Percentiles rank a stretch among this genome's conserved stretches.
These are phyloP conservation scores for Euphorbia peplus DNA, from an alignment of 345 rosid species.

Conservation along the genomic window DNA sequence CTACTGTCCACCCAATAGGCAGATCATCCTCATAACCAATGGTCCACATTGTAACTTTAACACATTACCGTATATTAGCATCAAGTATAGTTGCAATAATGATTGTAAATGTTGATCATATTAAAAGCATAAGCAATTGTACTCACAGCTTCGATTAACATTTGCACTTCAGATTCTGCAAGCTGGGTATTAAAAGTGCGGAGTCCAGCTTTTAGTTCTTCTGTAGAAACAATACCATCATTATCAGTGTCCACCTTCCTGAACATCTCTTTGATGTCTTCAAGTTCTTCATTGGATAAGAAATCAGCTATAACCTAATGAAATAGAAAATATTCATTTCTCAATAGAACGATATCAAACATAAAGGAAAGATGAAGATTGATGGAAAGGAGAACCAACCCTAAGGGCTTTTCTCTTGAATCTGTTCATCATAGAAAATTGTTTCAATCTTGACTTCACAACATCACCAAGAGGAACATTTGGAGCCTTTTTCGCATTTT, in stretches of 20 bases:
- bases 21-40: neutral
- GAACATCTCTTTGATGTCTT: conserved; percentile 90
- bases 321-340: conserved; percentile 7
- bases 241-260: conserved; percentile 88
- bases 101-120: neutral
- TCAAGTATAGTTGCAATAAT: neutral
- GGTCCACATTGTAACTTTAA: neutral
- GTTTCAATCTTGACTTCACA: conserved; percentile 94
- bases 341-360: neutral
- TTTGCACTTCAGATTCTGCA: conserved; percentile 90
- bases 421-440: conserved; percentile 99
- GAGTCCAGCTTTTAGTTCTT: conserved; percentile 91
- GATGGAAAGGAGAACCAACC: conserved; percentile 49
- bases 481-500: conserved; percentile 95
- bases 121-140: conserved; percentile 14
- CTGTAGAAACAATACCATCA: conserved; percentile 82
- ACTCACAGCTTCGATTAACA: conserved; percentile 96
- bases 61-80: neutral
- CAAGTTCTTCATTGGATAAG: conserved; percentile 85
- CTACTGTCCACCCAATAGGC: neutral
- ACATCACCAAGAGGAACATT: conserved; percentile 98
- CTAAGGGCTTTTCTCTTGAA: conserved; percentile 98
- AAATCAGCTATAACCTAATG: conserved; percentile 92
- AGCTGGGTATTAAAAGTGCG: conserved; percentile 72
- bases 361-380: conserved; percentile 8